Base-by-base conservation (phyloP, 495 filamentous ascomycete genomes). In the Trichoderma reesei region DNA sequence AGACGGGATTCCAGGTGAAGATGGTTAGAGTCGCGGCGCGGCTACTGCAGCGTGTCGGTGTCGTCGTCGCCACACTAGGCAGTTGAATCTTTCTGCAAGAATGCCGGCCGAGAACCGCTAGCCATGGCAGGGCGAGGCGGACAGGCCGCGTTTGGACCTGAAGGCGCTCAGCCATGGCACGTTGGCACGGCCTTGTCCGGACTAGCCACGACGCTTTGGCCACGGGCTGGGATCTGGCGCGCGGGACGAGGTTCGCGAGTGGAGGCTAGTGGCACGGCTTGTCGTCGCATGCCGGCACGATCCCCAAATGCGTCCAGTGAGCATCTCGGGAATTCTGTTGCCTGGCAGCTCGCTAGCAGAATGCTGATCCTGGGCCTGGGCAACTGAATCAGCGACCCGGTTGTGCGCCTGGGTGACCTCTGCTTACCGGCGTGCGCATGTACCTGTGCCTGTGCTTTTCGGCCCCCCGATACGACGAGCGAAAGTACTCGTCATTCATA, bases 291-390 rank as follows among this genome's bases (percentile, higher is more conserved):
- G 51, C 51, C 51, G 51, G 26, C 51, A 9, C 51, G 26, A 26
- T 10, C 51, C 51, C 51, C 51, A 33, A 56, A 33, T 18, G 51
- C 51, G 34, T 56, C 51, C 51, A 56, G 51, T 56, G 14, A 56
- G 51, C 20, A 56, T 56, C 9, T 34, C 26, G 16, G 51, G 51
- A 56, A 56, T 56, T 56, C 51, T 56, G 51, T 56, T 56, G 51
- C 51, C 51, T 56, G 51, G 42, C 26, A 33, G 33, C 51, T 56
- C 51, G 51, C 51, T 46, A 46, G n/a, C 42, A 46, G 42, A 46
- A 9, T 56, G 51, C 51, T 31, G 20, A 56, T 56, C 51, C 31
- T 10, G 51, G 31, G 26, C 51, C 51, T 56, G 51, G 26, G 51
- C 51, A 33, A 56, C 16, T 48, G 44, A n/a, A 26, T n/a, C 44